Base-by-base conservation (phyloP, 2,329 filamentous ascomycete genomes). In the Pleoardoris graminearum region DNA sequence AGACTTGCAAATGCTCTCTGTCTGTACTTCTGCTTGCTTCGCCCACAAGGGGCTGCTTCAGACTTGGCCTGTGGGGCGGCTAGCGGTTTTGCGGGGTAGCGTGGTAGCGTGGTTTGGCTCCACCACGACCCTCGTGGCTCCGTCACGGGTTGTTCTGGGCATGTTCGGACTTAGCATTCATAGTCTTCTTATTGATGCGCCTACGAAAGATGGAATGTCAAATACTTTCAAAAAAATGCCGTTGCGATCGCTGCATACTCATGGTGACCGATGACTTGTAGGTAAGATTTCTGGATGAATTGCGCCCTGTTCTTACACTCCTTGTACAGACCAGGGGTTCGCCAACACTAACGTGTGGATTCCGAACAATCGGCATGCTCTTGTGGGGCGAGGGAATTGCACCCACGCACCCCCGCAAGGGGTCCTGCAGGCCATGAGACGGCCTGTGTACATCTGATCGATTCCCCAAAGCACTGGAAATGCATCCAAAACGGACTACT, bases 391-490 rank as follows among this genome's bases (percentile, higher is more conserved):
- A n/a, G 17, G 32, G 33, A 25, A 27, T n/a, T 29, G 32, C 32
- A 37, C 44, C 44, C 44, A 36, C 33, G 33, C 33, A 3, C 33
- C n/a, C 33, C 33, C 33, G 17, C 44, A 47, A 36, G 33, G 44
- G 33, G 32, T 47, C 10, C 33, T 47, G 33, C 44, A 38, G 22
- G 44, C 44, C 44, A 29, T 17, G 16, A 21, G 23, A 37, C 23
- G 44, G 17, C 16, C 33, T 47, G 44, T 47, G 44, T 47, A 37
- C 44, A 29, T 30, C 21, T 46, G 43, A 46, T 23, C 43, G 30
- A 17, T 29, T 29, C 44, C 44, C 44, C 44, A 46, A 46, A 19
- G 43, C 14, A 46, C 17, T 17, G 32, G 32, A 27, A 33, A 16
- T 30, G 29, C 43, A 36, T 7, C 14, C 22, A 44, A 41, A 22